Evolutionary conservation across 768 basidiomycete species (phyloP), one percentile per base, ranked within the genome.

Genomic region (Phlebiopsis gigantea): DNA sequence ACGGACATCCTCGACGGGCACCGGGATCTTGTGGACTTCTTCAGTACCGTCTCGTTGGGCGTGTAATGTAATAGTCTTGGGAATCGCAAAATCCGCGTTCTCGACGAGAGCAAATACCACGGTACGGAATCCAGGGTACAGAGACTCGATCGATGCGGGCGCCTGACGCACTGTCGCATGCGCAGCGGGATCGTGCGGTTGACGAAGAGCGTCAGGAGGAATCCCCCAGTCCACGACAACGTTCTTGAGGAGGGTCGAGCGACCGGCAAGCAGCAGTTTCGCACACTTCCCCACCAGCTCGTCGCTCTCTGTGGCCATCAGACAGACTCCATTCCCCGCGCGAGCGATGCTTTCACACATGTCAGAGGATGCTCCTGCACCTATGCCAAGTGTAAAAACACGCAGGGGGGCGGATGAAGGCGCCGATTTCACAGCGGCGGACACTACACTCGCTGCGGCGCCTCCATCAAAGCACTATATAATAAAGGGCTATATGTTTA

Each of bases 321-420:
- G 66, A 49, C 65, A 76, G 25, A 72, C 69, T 14, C 84, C 85
- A 8, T 78, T 72, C 1, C 85, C 84, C 1, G 71, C 72, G n/a
- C 71, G 66, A 0, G 84, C 83, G 21, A 87, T 77, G 5, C 75
- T 66, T 58, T 80, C 74, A 61, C 80, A 81, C 61, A 79, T 71
- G 0, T 73, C 77, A 2, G 73, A 79, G 3, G 83, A 83, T 2
- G 79, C 76, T 0, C 57, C 60, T 22, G 69, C 52, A 9, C 85
- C 85, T 14, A 86, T 82, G 1, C 85, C 84, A 1, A 87, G 75
- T 5, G 76, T 72, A 57, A 83, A 87, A 2, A 84, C 72, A 80
- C 79, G 2, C 79, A 57, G 44, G 21, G 44, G 44, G 21, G 44
- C 17, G 10, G 44, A 21, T 25, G 44, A 2, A 45, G 19, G 10